Evolutionary conservation across 805 yeast species (phyloP), one percentile per base, ranked within the genome.

Genomic region (Monosporozyma yasuniensis): DNA sequence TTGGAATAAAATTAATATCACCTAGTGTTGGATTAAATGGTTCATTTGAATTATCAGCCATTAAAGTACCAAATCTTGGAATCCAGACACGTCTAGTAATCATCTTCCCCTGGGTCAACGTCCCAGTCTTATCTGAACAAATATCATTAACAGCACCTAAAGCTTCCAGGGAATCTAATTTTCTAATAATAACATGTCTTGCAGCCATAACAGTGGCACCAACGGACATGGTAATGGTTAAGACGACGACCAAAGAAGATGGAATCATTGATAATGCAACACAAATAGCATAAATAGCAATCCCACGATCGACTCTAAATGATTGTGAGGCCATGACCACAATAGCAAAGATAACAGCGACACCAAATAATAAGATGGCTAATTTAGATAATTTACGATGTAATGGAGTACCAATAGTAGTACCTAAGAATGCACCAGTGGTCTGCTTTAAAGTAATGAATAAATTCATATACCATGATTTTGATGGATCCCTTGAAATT

Each of bases 231-330:
- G 99, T 93, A 23, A 93, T 98, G 5, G 99, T 91, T 48, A 93
- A 96, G 61, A 93, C 95, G 55, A 93, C 95, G 1, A 98, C 99
- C 57, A 93, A 76, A 42, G 99, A 98, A 65, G 95, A 98, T 1
- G 99, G 99, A 59, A 93, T 93, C 42, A 98, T 98, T 44, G 99
- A 98, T 22, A 93, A 96, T 1, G 99, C 99, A 45, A 85, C 90
- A 69, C 95, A 87, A 60, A 88, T 83, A 23, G 96, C 96, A 62
- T 87, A 87, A 46, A 87, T 81, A 12, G 95, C 95, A 35, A 87
- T 93, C 57, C 87, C 88, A 50, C 74, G 78, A 56, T 79, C 81
- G n/a, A 87, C 95, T 11, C 70, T 60, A 66, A 87, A 81, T 52
- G 76, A 76, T 67, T 87, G 95, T 9, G 93, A 79, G 2, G 82